These are phyloP conservation scores for Lipomyces orientalis DNA, from an alignment of 805 yeast species.

Conservation along the genomic window DNA sequence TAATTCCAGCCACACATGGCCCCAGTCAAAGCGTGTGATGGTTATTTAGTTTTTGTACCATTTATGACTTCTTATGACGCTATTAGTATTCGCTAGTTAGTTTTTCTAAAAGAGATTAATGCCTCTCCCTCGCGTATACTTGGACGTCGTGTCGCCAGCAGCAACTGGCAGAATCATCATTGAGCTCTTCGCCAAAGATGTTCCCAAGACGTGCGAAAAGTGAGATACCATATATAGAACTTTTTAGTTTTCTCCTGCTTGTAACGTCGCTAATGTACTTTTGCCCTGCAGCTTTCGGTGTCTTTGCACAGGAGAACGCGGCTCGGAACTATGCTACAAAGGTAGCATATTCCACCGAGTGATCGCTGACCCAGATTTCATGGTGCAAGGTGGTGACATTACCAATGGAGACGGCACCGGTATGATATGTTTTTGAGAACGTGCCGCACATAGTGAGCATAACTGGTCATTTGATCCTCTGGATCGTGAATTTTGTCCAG, in stretches of 20 bases:
- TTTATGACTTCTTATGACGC: background rate
- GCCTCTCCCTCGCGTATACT: slow-evolving; percentile 31
- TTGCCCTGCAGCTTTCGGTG: slow-evolving; percentile 59
- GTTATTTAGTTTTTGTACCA: background rate
- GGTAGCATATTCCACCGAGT: slow-evolving; percentile 76
- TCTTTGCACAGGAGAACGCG: slow-evolving; percentile 74
- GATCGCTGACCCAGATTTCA: slow-evolving; percentile 61
- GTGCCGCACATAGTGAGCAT: background rate
- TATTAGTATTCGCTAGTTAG: background rate
- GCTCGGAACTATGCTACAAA: slow-evolving; percentile 62
- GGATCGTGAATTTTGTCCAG: background rate
- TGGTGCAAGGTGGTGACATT: slow-evolving; percentile 88
- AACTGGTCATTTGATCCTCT: background rate
- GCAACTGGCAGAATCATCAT: slow-evolving; percentile 27
- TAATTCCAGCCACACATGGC: slow-evolving; percentile 10
- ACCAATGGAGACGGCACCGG: slow-evolving; percentile 67
- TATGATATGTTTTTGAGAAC: slow-evolving; percentile 1
- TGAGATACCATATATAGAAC: slow-evolving; percentile 4
- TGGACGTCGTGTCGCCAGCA: slow-evolving; percentile 26
- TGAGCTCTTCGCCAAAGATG: slow-evolving; percentile 27
- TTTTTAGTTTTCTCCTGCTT: background rate
- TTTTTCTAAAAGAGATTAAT: background rate
- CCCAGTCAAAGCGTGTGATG: background rate
- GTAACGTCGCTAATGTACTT: background rate
- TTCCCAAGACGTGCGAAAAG: slow-evolving; percentile 34